Conservation (phyloP, 805 yeast species). For the Metschnikowia aberdeeniae region DNA sequence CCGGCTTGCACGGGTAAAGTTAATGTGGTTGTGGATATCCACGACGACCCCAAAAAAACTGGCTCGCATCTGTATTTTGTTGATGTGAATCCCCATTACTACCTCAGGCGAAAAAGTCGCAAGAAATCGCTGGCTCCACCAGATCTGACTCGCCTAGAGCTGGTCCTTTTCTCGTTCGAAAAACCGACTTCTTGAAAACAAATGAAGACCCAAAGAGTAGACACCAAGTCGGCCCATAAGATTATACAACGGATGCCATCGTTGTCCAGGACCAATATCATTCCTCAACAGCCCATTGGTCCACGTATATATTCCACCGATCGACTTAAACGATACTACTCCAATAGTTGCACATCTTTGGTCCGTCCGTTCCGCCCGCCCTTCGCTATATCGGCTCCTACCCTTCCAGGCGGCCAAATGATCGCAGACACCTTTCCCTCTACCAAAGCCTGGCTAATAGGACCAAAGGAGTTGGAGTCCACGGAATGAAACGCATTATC, state of each 20-base stretch:
- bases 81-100: conserved; percentile 15
- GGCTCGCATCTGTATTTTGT: conserved; percentile 15
- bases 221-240: no score
- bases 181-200: not conserved
- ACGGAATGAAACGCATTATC: conserved; percentile 75
- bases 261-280: no score
- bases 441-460: conserved; percentile 75
- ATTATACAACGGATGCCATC: no score
- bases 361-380: conserved; percentile 14
- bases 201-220: no score
- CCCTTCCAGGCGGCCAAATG: conserved; percentile 57
- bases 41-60: conserved; percentile 50
- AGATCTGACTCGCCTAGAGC: conserved; percentile 3
- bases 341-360: not conserved
- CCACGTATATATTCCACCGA: no score
- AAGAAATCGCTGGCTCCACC: conserved; percentile 1
- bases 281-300: no score
- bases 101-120: conserved; percentile 12
- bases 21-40: conserved; percentile 15
- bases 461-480: conserved; percentile 87
- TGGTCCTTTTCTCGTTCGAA: conserved; percentile 9
- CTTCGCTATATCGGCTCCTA: conserved; percentile 21
- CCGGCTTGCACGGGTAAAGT: conserved; percentile 44
- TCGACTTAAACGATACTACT: not conserved
- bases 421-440: conserved; percentile 69